These are phyloP conservation scores for Proliferodiscus dingleyae DNA, from an alignment of 2,329 filamentous ascomycete species.

Conservation along the genomic window DNA sequence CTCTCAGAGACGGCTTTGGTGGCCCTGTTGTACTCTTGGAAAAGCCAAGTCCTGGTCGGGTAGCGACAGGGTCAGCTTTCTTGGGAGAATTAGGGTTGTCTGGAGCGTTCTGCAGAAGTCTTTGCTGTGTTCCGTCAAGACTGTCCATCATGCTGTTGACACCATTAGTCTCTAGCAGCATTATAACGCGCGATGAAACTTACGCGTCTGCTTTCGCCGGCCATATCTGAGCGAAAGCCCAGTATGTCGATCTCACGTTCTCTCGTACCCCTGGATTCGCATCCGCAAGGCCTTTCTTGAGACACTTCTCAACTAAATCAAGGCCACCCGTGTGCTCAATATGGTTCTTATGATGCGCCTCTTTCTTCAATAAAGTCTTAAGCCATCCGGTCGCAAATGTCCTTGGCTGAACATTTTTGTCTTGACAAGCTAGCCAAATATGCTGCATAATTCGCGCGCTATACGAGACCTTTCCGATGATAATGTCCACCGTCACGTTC, in stretches of 20 bases:
- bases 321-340: conserved; percentile 82
- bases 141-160: conserved; percentile 64
- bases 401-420: conserved; percentile 89
- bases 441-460: conserved; percentile 80
- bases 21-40: conserved; percentile 57
- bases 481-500: conserved; percentile 72
- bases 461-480: conserved; percentile 77
- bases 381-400: conserved; percentile 78
- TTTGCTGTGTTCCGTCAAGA: conserved; percentile 74
- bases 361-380: conserved; percentile 73
- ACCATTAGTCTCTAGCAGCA: conserved; percentile 16
- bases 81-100: conserved; percentile 71
- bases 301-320: conserved; percentile 78
- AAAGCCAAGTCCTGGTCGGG: conserved; percentile 53
- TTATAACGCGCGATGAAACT: conserved; percentile 34
- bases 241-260: conserved; percentile 79
- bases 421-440: conserved; percentile 73
- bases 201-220: conserved; percentile 69
- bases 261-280: conserved; percentile 87
- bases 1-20: conserved; percentile 65
- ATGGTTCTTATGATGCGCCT: conserved; percentile 71
- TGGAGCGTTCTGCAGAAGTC: conserved; percentile 75
- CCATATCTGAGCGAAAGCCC: conserved; percentile 76
- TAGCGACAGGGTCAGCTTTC: conserved; percentile 43
- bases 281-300: conserved; percentile 85